Percentiles rank a stretch among this genome's conserved stretches.
Conservation (phyloP, 331 rosid genomes). For the Acacia concinna region DNA sequence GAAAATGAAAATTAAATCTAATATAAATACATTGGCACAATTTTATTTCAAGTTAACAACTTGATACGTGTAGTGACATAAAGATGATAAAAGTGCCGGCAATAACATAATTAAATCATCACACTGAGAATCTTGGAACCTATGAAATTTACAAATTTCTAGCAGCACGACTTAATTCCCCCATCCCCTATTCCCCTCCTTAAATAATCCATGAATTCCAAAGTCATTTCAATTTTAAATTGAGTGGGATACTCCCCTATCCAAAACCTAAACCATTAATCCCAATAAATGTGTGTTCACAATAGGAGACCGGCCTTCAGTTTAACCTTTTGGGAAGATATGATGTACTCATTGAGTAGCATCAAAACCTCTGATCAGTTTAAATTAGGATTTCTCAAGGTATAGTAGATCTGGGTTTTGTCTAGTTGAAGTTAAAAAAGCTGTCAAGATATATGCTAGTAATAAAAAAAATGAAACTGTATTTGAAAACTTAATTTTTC, state of each 20-base stretch:
- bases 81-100: not conserved
- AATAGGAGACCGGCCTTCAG: not conserved
- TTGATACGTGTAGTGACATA: constrained; percentile 1
- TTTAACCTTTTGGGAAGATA: not conserved
- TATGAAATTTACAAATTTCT: constrained; percentile 4
- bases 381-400: not conserved
- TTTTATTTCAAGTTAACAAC: not conserved
- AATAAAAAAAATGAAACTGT: not conserved
- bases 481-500: not conserved
- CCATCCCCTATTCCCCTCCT: not conserved
- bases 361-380: not conserved
- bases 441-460: not conserved
- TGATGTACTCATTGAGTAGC: not conserved
- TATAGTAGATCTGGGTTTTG: not conserved
- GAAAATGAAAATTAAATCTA: constrained; percentile 21
- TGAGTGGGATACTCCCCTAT: not conserved
- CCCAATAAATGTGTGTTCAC: constrained; percentile 7
- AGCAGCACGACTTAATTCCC: not conserved
- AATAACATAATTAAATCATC: constrained; percentile 1
- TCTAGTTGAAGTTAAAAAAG: not conserved
- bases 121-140: not conserved
- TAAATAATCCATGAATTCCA: constrained; percentile 3
- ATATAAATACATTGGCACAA: not conserved
- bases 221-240: not conserved
- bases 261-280: constrained; percentile 13